Evolutionary conservation across 345 rosid genomes (phyloP).

Genomic region (Crucihimalaya himalaica): DNA sequence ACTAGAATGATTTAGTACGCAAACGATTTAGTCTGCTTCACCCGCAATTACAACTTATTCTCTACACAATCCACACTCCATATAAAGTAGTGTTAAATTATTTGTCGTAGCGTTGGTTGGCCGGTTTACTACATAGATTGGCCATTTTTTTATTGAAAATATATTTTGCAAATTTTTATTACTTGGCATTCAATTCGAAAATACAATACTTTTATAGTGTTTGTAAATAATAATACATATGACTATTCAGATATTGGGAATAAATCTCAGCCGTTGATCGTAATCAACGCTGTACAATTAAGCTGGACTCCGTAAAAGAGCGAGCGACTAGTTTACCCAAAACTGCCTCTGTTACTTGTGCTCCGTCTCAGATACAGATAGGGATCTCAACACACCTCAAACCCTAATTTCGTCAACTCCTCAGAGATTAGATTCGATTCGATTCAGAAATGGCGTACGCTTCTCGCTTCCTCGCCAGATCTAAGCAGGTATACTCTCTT

Average conservation of each 20-base stretch:
- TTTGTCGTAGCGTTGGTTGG: too few relatives aligned
- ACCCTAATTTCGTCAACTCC: conserved; percentile 39
- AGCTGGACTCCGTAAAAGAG: conserved; percentile 18
- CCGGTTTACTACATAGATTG: too few relatives aligned
- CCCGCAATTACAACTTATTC: too few relatives aligned
- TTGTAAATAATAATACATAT: neutral
- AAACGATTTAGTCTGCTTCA: too few relatives aligned
- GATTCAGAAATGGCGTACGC: conserved; percentile 60
- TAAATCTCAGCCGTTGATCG: conserved; percentile 32
- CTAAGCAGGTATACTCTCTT: conserved; percentile 64
- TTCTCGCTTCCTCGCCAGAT: conserved; percentile 70
- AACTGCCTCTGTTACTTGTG: neutral
- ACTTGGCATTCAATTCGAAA: too few relatives aligned
- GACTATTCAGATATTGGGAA: neutral
- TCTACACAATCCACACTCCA: too few relatives aligned
- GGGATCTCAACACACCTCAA: conserved; percentile 36
- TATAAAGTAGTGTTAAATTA: too few relatives aligned
- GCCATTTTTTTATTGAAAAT: too few relatives aligned
- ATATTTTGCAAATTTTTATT: too few relatives aligned
- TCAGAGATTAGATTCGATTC: conserved; percentile 16
- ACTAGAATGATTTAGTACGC: too few relatives aligned
- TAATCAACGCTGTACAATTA: neutral
- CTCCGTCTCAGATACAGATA: conserved; percentile 37
- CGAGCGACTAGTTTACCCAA: neutral
- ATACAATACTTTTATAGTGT: neutral